Evolutionary conservation across 305 asterid genomes (phyloP).

Genomic region (Fraxinus greggii): DNA sequence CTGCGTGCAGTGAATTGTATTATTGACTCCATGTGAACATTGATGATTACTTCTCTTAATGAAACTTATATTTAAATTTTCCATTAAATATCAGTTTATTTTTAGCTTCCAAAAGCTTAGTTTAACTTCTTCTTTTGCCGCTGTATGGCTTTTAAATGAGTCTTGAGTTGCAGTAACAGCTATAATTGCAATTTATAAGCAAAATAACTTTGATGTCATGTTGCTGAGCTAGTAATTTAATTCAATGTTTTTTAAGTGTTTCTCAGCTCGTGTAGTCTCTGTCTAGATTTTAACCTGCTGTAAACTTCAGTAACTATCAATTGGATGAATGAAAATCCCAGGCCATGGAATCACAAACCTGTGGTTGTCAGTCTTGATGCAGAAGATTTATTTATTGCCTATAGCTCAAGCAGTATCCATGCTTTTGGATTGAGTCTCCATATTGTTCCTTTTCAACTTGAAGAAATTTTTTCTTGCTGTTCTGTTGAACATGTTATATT

Average conservation of each 20-base stretch:
- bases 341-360: background rate
- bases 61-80: background rate
- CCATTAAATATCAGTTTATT: background rate
- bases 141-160: background rate
- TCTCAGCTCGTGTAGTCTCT: background rate
- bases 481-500: background rate
- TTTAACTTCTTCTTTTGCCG: background rate
- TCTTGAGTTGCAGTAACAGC: background rate
- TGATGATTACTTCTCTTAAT: background rate
- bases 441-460: background rate
- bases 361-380: background rate
- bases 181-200: background rate
- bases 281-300: background rate
- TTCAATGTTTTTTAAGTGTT: background rate
- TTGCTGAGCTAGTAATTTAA: background rate
- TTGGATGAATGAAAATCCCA: background rate
- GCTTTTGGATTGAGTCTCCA: background rate
- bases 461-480: background rate
- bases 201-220: background rate
- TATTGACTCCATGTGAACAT: background rate
- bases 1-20: background rate
- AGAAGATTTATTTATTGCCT: background rate
- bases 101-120: slow-evolving; percentile 7
- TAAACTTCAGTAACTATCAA: background rate
- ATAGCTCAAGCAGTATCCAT: background rate